phyloP scores from a whole-genome alignment of 176 grass and related monocot genomes.

The Avena sativa region DNA sequence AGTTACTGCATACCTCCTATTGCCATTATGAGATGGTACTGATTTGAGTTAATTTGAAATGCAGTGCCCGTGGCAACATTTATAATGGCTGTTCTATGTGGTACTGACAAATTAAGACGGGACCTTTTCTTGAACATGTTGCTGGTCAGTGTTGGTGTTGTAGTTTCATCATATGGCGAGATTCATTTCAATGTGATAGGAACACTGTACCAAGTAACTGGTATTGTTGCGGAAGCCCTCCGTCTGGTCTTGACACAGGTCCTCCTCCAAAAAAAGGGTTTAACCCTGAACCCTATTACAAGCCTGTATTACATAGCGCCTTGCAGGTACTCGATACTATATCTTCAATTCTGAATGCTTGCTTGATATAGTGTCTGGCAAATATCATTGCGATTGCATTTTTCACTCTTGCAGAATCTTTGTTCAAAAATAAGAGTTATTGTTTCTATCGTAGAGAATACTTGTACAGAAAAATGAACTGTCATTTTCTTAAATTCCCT shows the following conservation, averaged over 20 bases:
- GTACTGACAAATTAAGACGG: conserved; percentile 94
- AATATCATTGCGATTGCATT: not conserved
- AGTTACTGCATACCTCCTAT: conserved; percentile 49
- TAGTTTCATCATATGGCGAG: conserved; percentile 95
- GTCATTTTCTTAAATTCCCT: conserved; percentile 19
- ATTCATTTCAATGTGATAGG: conserved; percentile 98
- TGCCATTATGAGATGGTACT: conserved; percentile 15
- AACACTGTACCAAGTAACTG: conserved; percentile 96
- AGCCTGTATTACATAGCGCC: conserved; percentile 99
- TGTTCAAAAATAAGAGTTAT: not conserved
- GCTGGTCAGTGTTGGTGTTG: conserved; percentile 97
- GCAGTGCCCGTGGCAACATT: conserved; percentile 99
- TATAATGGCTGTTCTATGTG: conserved; percentile 92
- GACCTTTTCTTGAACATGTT: conserved; percentile 96
- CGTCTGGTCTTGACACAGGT: conserved; percentile 96
- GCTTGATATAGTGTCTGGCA: conserved; percentile 35
- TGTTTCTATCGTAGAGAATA: conserved; percentile 10
- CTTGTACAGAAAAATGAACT: not conserved
- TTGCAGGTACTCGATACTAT: conserved; percentile 80
- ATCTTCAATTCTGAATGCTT: conserved; percentile 37
- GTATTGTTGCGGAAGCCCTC: conserved; percentile 97
- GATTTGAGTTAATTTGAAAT: conserved; percentile 47
- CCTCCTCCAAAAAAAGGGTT: conserved; percentile 99
- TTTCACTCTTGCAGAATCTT: conserved; percentile 15
- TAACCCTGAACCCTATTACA: conserved; percentile 96